A percentile compares a stretch with the other conserved stretches of the same genome.
Conservation (phyloP, 202 grass and related monocot genomes). For the Carex arenaria region DNA sequence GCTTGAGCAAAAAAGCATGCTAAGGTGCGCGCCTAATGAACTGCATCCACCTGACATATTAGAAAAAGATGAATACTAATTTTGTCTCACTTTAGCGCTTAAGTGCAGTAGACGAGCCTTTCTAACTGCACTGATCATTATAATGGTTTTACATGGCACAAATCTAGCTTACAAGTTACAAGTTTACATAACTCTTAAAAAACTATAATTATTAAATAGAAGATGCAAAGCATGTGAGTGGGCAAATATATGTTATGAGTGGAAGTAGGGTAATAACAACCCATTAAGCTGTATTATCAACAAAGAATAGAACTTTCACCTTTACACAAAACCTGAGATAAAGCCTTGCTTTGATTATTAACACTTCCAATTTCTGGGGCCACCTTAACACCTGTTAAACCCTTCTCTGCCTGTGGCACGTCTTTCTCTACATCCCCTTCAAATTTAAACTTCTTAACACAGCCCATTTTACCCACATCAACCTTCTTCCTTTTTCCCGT, state of each 20-base stretch:
- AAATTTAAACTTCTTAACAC: conserved; percentile 72
- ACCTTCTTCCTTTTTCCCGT: conserved; percentile 58
- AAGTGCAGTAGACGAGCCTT: too few relatives aligned
- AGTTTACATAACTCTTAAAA: not conserved
- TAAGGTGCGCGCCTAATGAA: too few relatives aligned
- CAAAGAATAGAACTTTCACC: not conserved
- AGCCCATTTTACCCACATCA: conserved; percentile 52
- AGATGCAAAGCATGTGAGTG: not conserved
- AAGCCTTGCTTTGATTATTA: conserved; percentile 36
- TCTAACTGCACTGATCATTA: not conserved
- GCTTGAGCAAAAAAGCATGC: too few relatives aligned
- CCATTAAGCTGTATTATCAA: not conserved
- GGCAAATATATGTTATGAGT: not conserved
- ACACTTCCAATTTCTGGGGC: not conserved
- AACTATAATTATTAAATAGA: not conserved
- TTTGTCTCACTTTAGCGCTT: too few relatives aligned
- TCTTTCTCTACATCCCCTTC: conserved; percentile 20
- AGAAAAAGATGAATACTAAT: too few relatives aligned
- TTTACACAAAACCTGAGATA: not conserved
- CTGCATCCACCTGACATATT: too few relatives aligned
- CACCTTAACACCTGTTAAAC: not conserved
- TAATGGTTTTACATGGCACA: not conserved
- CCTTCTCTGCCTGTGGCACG: not conserved
- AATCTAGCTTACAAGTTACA: not conserved
- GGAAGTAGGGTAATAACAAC: not conserved